phyloP scores from a whole-genome alignment of 176 grass and related monocot species.

The Typha latifolia region DNA sequence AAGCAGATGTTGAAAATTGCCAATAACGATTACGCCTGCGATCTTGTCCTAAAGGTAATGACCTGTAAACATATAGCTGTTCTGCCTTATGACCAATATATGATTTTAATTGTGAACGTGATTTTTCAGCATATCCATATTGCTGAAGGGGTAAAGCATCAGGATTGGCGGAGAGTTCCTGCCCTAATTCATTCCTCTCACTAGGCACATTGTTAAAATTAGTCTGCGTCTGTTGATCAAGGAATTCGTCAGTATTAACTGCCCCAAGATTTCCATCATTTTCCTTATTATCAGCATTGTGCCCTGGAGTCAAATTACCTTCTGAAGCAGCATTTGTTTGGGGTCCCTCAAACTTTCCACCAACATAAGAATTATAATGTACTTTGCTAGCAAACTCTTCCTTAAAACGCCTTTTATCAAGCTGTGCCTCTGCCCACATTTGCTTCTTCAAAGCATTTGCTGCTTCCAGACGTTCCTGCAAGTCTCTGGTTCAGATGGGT shows the following conservation, averaged over 20 bases:
- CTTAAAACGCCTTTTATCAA: conserved; percentile 76
- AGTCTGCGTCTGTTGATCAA: conserved; percentile 33
- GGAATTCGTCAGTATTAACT: conserved; percentile 26
- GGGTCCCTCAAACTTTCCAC: conserved; percentile 28
- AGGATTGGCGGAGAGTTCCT: conserved; percentile 30
- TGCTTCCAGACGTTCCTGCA: conserved; percentile 85
- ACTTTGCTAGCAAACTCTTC: conserved; percentile 58
- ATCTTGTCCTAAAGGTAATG: conserved; percentile 89
- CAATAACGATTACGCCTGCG: conserved; percentile 88
- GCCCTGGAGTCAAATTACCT: conserved; percentile 19
- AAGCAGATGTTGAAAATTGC: conserved; percentile 77
- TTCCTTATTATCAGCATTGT: conserved; percentile 26
- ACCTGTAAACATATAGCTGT: conserved; percentile 78
- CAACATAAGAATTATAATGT: conserved; percentile 34
- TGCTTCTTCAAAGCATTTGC: conserved; percentile 93
- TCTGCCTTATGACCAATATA: conserved; percentile 81
- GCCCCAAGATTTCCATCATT: conserved; percentile 30
- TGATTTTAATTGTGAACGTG: conserved; percentile 71
- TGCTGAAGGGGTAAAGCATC: conserved; percentile 52
- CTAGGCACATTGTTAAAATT: conserved; percentile 26
- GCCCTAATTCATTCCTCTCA: conserved; percentile 43
- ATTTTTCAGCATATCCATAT: conserved; percentile 74
- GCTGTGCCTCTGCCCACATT: conserved; percentile 96
- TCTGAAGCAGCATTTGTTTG: conserved; percentile 42
- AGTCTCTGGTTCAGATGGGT: conserved; percentile 15